These are phyloP conservation scores for Russula sp. DNA, from an alignment of 768 basidiomycete species.

Conservation along the genomic window DNA sequence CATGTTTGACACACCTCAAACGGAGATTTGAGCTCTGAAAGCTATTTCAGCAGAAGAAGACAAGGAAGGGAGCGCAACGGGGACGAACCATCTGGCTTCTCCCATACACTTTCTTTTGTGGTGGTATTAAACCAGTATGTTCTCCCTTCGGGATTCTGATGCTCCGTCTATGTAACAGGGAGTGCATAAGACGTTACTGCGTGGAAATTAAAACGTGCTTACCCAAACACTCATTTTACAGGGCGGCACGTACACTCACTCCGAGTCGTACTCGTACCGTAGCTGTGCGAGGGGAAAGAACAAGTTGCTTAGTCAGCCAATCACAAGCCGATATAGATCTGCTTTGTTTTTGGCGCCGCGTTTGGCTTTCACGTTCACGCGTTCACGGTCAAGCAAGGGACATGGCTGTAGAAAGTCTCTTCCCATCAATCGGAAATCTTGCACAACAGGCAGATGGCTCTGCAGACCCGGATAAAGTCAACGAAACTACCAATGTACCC, in stretches of 20 bases:
- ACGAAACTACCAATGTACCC: conserved; percentile 8
- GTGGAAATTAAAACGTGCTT: background rate
- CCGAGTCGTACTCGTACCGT: background rate
- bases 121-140: conserved; percentile 95
- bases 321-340: background rate
- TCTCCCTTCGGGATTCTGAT: conserved; percentile 93
- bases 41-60: background rate
- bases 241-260: background rate
- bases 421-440: conserved; percentile 51
- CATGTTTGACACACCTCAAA: conserved; percentile 61
- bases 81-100: conserved; percentile 87
- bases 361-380: background rate
- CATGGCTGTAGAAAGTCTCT: conserved; percentile 33
- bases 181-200: background rate
- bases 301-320: conserved; percentile 13
- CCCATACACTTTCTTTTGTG: conserved; percentile 92
- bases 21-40: conserved; percentile 60
- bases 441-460: conserved; percentile 42
- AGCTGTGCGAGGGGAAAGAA: background rate
- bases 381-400: no score
- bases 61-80: background rate
- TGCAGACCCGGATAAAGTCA: conserved; percentile 20
- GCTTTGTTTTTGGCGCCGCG: no score
- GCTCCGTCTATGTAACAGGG: conserved; percentile 59
- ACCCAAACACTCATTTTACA: conserved; percentile 14